Base-by-base conservation (phyloP, 495 filamentous ascomycete species). In the Darksidea phi region DNA sequence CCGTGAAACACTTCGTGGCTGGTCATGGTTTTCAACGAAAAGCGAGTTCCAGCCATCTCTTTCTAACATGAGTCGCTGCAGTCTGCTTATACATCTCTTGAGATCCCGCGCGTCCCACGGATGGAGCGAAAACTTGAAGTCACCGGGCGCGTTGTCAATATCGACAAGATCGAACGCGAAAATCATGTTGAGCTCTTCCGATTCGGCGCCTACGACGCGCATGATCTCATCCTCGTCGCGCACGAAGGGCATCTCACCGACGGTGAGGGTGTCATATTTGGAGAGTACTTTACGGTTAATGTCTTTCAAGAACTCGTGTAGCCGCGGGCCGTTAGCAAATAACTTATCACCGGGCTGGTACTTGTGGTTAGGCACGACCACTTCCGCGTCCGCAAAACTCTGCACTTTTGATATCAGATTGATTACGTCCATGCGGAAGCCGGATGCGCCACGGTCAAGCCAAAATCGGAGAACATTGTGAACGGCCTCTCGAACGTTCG, bases 291-390 rank as follows among this genome's bases (percentile, higher is more conserved):
- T 70, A 1, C 67, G 57, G 59, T 74, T 65, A 66, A 84, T 78
- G 38, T 80, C 80, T 2, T 62, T 48, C 20, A 82, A 62, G 42
- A 71, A 84, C 67, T 84, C 81, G 57, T 84, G 81, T 24, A 85
- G 79, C 12, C 80, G 74, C 7, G 82, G 82, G 0, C 83, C 82
- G 48, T 85, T 85, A 61, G 78, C 79, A 63, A 74, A 85, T n/a
- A 75, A 72, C 6, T 67, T 69, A 17, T 66, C 59, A 0, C 79
- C 82, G 0, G 76, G 74, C 60, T 82, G 80, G 54, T 71, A 79
- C 15, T 74, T 67, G 20, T 64, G 60, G 13, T 66, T 65, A 1
- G 74, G 70, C 3, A 77, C 74, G 7, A 68, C 51, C 28, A 82
- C 64, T 0, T 71, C 67, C 0, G 78, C 81, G 56, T 84, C 78